A percentile compares a stretch with the other conserved stretches of the same genome.
Conservation (phyloP, 1,139 yeast species). For the Lodderomyces beijingensis region DNA sequence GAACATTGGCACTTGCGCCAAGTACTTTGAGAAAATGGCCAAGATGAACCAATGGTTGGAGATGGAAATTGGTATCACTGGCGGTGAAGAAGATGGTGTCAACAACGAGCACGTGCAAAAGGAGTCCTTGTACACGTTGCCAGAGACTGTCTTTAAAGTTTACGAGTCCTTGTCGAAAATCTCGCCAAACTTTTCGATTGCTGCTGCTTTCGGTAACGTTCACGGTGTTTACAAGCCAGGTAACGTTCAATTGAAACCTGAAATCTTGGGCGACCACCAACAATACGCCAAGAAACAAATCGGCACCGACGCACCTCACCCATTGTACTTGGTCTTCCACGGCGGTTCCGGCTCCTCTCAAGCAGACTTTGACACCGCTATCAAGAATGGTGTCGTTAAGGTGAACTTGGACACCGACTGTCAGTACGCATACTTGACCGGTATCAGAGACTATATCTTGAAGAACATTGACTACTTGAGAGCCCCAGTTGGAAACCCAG, state of each 20-base stretch:
- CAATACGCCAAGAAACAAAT: slow-evolving; percentile 66
- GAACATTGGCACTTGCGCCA: slow-evolving; percentile 90
- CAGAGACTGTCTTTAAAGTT: slow-evolving; percentile 92
- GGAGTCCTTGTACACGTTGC: slow-evolving; percentile 86
- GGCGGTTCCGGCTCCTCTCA: slow-evolving; percentile 99
- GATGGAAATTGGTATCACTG: slow-evolving; percentile 99
- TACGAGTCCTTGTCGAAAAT: slow-evolving; percentile 86
- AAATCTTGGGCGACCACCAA: slow-evolving; percentile 95
- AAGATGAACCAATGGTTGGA: slow-evolving; percentile 97
- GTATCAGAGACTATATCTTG: slow-evolving; percentile 96
- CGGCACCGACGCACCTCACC: slow-evolving; percentile 55
- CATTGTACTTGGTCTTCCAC: slow-evolving; percentile 98
- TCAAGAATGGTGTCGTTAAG: slow-evolving; percentile 93
- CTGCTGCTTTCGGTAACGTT: slow-evolving; percentile 99
- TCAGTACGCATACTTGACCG: slow-evolving; percentile 93
- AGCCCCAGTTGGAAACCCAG: slow-evolving; percentile 97
- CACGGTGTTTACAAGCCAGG: slow-evolving; percentile 99
- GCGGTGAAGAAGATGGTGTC: slow-evolving; percentile 99
- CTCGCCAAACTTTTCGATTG: slow-evolving; percentile 97
- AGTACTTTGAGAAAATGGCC: slow-evolving; percentile 92
- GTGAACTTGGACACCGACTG: slow-evolving; percentile 99
- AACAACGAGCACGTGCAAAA: slow-evolving; percentile 92
- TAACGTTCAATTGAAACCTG: slow-evolving; percentile 91
- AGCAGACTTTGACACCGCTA: slow-evolving; percentile 87
- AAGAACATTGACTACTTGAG: slow-evolving; percentile 91